Evolutionary conservation across 306 rosid genomes (phyloP).

Genomic region (Corylus avellana): DNA sequence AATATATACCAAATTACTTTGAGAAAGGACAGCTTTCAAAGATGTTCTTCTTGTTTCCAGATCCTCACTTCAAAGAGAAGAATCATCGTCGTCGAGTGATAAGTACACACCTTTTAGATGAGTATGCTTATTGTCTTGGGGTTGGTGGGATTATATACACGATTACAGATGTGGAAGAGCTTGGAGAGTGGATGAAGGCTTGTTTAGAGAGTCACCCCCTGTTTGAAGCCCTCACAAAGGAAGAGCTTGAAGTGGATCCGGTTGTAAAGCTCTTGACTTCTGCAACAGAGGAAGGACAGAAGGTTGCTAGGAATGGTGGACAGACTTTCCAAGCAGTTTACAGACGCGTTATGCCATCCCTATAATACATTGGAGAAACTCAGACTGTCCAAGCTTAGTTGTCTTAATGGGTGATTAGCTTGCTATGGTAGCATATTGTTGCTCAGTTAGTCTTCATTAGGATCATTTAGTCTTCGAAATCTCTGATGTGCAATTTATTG

Average conservation of each 20-base stretch:
- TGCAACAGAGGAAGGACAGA: slow-evolving; percentile 97
- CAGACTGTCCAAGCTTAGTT: slow-evolving; percentile 14
- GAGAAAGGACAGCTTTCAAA: slow-evolving; percentile 82
- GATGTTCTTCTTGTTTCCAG: slow-evolving; percentile 96
- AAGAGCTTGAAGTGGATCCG: slow-evolving; percentile 85
- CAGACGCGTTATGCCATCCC: slow-evolving; percentile 58
- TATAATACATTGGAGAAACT: slow-evolving; percentile 37
- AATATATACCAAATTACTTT: slow-evolving; percentile 89
- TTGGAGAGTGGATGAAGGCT: slow-evolving; percentile 91
- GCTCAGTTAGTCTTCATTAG: background rate
- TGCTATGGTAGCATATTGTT: background rate
- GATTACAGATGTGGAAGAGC: slow-evolving; percentile 92
- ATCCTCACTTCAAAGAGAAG: slow-evolving; percentile 99
- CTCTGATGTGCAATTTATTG: background rate
- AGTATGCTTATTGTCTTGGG: slow-evolving; percentile 75
- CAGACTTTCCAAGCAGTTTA: slow-evolving; percentile 76
- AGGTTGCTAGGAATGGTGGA: slow-evolving; percentile 94
- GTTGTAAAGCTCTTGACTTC: slow-evolving; percentile 69
- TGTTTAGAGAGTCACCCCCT: slow-evolving; percentile 85
- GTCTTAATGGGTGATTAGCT: background rate
- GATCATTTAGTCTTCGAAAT: background rate
- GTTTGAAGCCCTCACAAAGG: slow-evolving; percentile 69
- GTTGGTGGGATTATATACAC: slow-evolving; percentile 92
- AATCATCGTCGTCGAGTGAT: slow-evolving; percentile 92
- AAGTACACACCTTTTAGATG: slow-evolving; percentile 84